Evolutionary conservation across 2,329 filamentous ascomycete genomes (phyloP), one percentile per base, ranked within the genome.

Genomic region (Ophiosphaerella korrae): DNA sequence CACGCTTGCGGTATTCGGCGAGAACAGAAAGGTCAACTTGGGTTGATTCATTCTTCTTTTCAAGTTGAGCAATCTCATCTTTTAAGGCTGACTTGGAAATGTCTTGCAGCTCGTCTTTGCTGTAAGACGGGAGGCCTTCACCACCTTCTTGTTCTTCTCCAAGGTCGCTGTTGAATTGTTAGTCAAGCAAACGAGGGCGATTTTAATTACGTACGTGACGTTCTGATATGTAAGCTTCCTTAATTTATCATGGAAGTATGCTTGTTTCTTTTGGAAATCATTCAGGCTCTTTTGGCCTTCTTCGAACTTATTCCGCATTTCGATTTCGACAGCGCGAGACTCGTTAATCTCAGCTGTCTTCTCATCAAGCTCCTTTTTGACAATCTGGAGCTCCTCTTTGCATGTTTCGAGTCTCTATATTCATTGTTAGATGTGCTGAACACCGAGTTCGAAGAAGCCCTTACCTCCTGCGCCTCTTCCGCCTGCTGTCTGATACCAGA

Each of bases 261-360:
- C 83, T 35, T 89, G 82, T 52, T 89, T 86, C 75, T 90, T 92
- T 72, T 95, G 87, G 74, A 95, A 96, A 68, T 97, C 93, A 0
- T 78, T 75, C 12, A 97, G 82, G 8, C 88, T 84, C 76, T 99
- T 99, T 60, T 96, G 89, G 72, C 93, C 94, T 70, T 97, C 93
- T 68, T 97, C 94, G 1, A 99, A 86, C 77, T 96, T 96, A 76
- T 97, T 97, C 57, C 90, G 89, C 92, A 97, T 97, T 75, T 99
- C 94, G 54, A 99, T 97, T 74, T 99, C 94, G 3, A 88, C 80
- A 0, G 91, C 92, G 8, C 93, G 85, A 0, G 89, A 96, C 67
- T 91, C 88, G 68, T 97, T 97, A 49, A 97, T 82, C 70, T 95
- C 91, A 0, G 87, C 78, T 1, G 85, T 88, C 79, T 92, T 96